A percentile compares a stretch with the other conserved stretches of the same genome.
phyloP scores from a whole-genome alignment of 176 grass and related monocot species.

The Triticum dicoccoides region DNA sequence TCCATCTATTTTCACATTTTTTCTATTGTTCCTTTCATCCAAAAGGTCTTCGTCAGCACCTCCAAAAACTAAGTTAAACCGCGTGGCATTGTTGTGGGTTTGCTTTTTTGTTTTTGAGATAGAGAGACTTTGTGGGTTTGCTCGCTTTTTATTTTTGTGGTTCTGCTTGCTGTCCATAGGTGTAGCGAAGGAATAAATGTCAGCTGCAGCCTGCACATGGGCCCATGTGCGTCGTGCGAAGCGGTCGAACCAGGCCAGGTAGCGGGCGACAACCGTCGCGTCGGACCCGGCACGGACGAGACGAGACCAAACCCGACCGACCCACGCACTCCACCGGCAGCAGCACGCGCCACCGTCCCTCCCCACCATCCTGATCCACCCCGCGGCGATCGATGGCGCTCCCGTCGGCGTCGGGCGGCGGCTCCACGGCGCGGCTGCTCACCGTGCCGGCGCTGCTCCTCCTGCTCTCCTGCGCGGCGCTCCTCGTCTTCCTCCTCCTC shows the following conservation, averaged over 20 bases:
- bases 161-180: too few relatives aligned
- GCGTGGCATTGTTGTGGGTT: too few relatives aligned
- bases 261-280: not conserved
- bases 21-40: too few relatives aligned
- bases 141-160: too few relatives aligned
- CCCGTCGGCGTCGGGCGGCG: conserved; percentile 26
- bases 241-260: conserved; percentile 23
- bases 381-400: conserved; percentile 59
- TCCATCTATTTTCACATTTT: too few relatives aligned
- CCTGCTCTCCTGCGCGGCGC: conserved; percentile 47
- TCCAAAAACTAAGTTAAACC: too few relatives aligned
- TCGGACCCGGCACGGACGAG: not conserved
- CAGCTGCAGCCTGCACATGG: too few relatives aligned
- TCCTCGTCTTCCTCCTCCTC: conserved; percentile 57
- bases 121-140: too few relatives aligned
- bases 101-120: too few relatives aligned
- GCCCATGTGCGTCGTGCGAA: too few relatives aligned
- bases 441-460: conserved; percentile 55
- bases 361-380: conserved; percentile 11
- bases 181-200: too few relatives aligned
- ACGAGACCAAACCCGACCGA: not conserved
- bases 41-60: too few relatives aligned
- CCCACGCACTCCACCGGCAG: not conserved
- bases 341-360: not conserved
- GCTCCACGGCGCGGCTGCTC: conserved; percentile 50